These are phyloP conservation scores for Neonectria faginata DNA, from an alignment of 2,329 filamentous ascomycete species.

Conservation along the genomic window DNA sequence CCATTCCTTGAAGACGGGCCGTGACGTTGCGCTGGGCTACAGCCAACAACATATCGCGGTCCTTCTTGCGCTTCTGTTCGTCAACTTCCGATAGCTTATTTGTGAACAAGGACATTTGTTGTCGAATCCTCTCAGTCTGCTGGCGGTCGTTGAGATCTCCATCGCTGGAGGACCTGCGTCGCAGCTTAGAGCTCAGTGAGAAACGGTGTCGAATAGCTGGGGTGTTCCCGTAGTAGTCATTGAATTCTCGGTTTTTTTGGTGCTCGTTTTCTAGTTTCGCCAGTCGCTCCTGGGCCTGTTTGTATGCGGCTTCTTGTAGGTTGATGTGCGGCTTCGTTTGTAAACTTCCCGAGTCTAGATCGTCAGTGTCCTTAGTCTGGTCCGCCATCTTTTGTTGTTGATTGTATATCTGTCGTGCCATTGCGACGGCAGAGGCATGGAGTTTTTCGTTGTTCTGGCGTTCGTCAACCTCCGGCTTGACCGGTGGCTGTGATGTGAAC, in stretches of 20 bases:
- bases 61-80: constrained; percentile 77
- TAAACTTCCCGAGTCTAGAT: constrained; percentile 45
- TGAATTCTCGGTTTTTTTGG: constrained; percentile 70
- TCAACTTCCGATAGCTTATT: constrained; percentile 76
- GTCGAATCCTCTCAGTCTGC: constrained; percentile 77
- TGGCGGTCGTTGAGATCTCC: constrained; percentile 73
- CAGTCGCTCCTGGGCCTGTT: constrained; percentile 84
- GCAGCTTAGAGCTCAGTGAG: constrained; percentile 65
- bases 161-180: constrained; percentile 76
- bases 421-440: constrained; percentile 85
- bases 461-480: constrained; percentile 79
- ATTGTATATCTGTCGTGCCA: constrained; percentile 89
- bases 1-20: constrained; percentile 80
- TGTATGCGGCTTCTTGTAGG: constrained; percentile 88
- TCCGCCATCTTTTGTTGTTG: constrained; percentile 73
- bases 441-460: constrained; percentile 77
- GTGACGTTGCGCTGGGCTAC: constrained; percentile 89
- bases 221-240: constrained; percentile 79
- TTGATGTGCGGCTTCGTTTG: constrained; percentile 69
- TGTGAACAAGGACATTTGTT: constrained; percentile 83
- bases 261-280: constrained; percentile 82
- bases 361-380: constrained; percentile 57
- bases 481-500: constrained; percentile 81
- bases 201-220: constrained; percentile 56
- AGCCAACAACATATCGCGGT: constrained; percentile 80